phyloP scores from a whole-genome alignment of 768 basidiomycete species.

The Tricholoma saponaceum region DNA sequence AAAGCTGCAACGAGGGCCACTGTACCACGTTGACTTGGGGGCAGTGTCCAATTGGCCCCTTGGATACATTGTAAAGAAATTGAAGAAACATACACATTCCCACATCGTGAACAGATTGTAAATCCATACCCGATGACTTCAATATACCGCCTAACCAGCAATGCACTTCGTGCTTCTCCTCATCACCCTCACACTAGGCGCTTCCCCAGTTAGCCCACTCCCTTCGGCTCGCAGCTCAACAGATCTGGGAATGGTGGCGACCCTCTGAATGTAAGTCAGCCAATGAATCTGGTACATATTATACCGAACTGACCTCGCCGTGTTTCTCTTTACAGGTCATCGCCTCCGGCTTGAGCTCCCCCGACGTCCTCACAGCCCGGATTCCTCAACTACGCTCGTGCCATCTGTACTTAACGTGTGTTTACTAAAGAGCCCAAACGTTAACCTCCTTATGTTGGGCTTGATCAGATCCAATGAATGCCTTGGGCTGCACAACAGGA shows the following conservation, averaged over 20 bases:
- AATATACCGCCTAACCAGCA: not conserved
- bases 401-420: conserved; percentile 29
- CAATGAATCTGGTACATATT: not conserved
- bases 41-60: too few species aligned
- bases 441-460: not conserved
- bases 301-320: not conserved
- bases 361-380: conserved; percentile 44
- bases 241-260: conserved; percentile 21
- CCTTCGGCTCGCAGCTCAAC: conserved; percentile 20
- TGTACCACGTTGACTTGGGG: too few species aligned
- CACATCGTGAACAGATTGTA: too few species aligned
- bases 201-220: not conserved
- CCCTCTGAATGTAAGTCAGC: conserved; percentile 24
- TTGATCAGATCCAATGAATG: conserved; percentile 48
- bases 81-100: too few species aligned
- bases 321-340: conserved; percentile 36
- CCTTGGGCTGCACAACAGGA: conserved; percentile 57
- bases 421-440: not conserved
- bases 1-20: too few species aligned
- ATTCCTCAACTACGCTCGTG: conserved; percentile 46
- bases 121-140: too few species aligned
- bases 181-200: not conserved
- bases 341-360: conserved; percentile 51
- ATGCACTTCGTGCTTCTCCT: not conserved
- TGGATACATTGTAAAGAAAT: too few species aligned